Base-by-base conservation (phyloP, 768 basidiomycete species). In the Galerina sulciceps region DNA sequence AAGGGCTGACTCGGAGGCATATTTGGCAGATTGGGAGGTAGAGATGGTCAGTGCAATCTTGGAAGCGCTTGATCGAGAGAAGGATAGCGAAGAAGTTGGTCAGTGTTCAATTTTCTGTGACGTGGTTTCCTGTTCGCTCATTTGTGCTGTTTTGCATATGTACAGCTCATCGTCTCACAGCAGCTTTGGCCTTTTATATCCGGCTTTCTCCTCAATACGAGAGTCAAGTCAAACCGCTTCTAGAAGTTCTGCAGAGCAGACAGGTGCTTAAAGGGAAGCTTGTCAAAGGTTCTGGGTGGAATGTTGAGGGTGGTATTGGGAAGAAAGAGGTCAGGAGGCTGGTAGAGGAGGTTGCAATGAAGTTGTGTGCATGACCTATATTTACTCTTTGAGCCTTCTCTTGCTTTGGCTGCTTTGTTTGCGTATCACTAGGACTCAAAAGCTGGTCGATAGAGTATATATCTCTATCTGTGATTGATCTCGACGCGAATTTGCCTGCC, bases 21-120 rank as follows among this genome's bases (percentile, higher is more conserved):
- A 84, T 51, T 85, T 86, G 53, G 91, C 82, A 17, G 94, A 95
- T 54, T 96, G 93, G 92, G 87, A 93, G 67, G 78, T 91, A 0
- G 96, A 97, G 76, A 73, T 96, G 34, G 77, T 88, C 2, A 91
- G 89, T 65, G 96, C 91, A 0, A 67, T 97, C n/a, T 69, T 95
- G 0, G 92, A 94, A 70, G 91, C 90, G 15, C 66, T 96, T 17
- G 81, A 79, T 50, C 81, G 82, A 61, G 94, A 96, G 75, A 81
- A 76, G 61, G 73, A 77, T 53, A 91, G 80, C 62, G 91, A 93
- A 70, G 95, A 96, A 68, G 86, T 93, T 65, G 87, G 94, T 91
- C 55, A 73, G 92, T 55, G 53, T 41, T 48, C 47, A 41, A 59
- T 61, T 42, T 46, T 46, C 15, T 23, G 11, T 53, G 36, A 46